Evolutionary conservation across 345 rosid genomes (phyloP), one percentile per base, ranked within the genome.

Genomic region (Acer yangbiense): DNA sequence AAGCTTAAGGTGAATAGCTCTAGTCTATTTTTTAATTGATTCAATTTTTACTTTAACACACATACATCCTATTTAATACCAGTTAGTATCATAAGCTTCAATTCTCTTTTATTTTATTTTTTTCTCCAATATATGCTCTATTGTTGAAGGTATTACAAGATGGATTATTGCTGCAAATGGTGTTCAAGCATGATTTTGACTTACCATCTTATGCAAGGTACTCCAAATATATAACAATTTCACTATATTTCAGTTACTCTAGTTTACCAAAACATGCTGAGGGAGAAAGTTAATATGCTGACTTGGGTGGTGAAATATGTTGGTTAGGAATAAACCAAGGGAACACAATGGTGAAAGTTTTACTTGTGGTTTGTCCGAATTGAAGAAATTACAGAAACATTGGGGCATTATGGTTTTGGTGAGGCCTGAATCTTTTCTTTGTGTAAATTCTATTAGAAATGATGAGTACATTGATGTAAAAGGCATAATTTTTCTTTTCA

Each of bases 331-430:
- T 76, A 86, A 88, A 76, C 72, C 68, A 72, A 84, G 82, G 55
- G 86, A 85, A 81, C 84, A 76, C 68, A 87, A 82, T n/a, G 66
- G 43, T 68, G 87, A 89, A 82, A 71, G 67, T 75, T 86, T 96
- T 81, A 82, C 86, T 76, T 74, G 80, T 41, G 88, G 87, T 74
- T 79, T 96, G 76, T 75, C 82, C 54, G 92, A 92, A 81, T 72
- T 92, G 84, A 92, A 88, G 89, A 91, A 85, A 84, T 79, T 83
- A 83, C 94, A 82, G 46, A 79, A 75, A 54, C 84, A 74, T 48
- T 91, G 97, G 99, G 87, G 91, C 76, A 82, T 76, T 72, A 91
- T 88, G 65, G 84, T 96, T 84, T 66, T 85, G 97, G 99, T 95
- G 79, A 89, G 93, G 69, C 68, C 54, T 80, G 62, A 78, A 52